Evolutionary conservation across 2,329 filamentous ascomycete genomes (phyloP).

Genomic region (Aspergillus piperis): DNA sequence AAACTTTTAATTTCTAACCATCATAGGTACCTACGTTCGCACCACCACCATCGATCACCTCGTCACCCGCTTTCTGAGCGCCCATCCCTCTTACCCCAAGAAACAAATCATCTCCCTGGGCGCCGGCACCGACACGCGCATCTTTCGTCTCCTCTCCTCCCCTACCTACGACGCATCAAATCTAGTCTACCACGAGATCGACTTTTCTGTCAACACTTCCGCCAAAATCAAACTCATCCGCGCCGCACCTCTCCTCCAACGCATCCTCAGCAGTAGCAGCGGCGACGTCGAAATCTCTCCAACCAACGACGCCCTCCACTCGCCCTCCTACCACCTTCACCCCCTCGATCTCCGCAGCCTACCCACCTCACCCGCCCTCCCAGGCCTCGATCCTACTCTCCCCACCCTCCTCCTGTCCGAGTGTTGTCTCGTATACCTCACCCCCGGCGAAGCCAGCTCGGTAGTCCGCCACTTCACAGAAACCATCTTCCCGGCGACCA

Average conservation of each 20-base stretch:
- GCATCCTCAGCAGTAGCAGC: conserved; percentile 30
- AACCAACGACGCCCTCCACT: conserved; percentile 47
- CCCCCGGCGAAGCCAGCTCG: conserved; percentile 61
- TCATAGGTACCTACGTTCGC: conserved; percentile 82
- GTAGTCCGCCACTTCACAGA: conserved; percentile 67
- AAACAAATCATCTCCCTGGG: conserved; percentile 87
- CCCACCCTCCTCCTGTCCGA: conserved; percentile 90
- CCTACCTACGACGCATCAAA: conserved; percentile 40
- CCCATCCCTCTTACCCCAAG: conserved; percentile 19
- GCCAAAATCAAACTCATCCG: conserved; percentile 60
- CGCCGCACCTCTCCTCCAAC: conserved; percentile 34
- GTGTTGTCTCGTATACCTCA: conserved; percentile 91
- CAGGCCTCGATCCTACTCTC: conserved; percentile 48
- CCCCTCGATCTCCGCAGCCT: conserved; percentile 71
- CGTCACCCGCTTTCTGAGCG: conserved; percentile 68
- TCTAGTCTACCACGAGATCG: conserved; percentile 85
- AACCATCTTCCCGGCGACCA: conserved; percentile 43
- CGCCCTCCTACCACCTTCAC: conserved; percentile 56
- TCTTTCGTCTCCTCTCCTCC: conserved; percentile 68
- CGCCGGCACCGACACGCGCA: conserved; percentile 89
- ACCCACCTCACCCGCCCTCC: conserved; percentile 17
- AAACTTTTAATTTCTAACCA: too few species aligned
- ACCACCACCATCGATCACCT: conserved; percentile 80
- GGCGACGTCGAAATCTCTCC: conserved; percentile 36
- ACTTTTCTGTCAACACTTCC: conserved; percentile 74